Evolutionary conservation across 176 grass and related monocot species (phyloP).

Genomic region (barley (Hordeum vulgare)): DNA sequence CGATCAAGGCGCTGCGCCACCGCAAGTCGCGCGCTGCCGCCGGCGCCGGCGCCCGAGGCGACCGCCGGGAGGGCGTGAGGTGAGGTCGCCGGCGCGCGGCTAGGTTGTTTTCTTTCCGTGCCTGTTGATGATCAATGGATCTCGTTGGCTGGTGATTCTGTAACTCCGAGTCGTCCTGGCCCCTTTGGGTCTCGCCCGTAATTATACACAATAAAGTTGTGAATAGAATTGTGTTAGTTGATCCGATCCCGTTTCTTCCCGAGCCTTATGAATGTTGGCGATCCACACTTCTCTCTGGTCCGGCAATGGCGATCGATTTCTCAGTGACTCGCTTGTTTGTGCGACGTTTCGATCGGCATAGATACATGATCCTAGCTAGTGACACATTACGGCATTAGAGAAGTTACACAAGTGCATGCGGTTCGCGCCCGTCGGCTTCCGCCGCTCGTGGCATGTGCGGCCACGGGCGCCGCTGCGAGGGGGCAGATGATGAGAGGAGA

Average conservation of each 20-base stretch:
- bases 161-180: not conserved
- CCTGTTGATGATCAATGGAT: not conserved
- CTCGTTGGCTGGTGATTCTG: not conserved
- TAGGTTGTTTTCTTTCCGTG: not conserved
- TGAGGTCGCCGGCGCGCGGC: not conserved
- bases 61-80: not conserved
- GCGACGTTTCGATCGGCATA: not conserved
- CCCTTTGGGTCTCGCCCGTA: not conserved
- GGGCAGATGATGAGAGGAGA: no score
- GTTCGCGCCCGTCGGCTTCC: not conserved
- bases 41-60: not conserved
- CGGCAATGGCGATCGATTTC: not conserved
- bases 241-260: not conserved
- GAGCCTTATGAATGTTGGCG: no score
- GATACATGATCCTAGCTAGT: no score
- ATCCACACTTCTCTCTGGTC: not conserved
- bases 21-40: constrained; percentile 24
- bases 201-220: not conserved
- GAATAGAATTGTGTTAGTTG: not conserved
- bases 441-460: not conserved
- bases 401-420: no score
- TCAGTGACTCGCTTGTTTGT: no score
- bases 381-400: no score
- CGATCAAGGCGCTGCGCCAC: constrained; percentile 57
- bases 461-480: not conserved